phyloP scores from a whole-genome alignment of 306 rosid genomes.

The Quercus alba region DNA sequence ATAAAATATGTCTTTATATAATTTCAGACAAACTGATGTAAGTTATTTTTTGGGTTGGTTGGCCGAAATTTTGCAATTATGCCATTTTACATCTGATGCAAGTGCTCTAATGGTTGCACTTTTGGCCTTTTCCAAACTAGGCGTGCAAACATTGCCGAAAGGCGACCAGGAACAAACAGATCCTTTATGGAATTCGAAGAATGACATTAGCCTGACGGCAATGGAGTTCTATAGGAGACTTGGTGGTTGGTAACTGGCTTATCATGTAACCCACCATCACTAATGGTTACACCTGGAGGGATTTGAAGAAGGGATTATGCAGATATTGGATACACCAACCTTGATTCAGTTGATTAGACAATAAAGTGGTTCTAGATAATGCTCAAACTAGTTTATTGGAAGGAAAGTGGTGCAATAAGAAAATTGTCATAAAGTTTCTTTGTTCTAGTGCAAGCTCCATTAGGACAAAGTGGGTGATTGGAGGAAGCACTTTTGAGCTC shows the following conservation, averaged over 20 bases:
- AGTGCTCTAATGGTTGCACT: too few relatives aligned
- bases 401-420: slow-evolving; percentile 29
- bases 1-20: too few relatives aligned
- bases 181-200: too few relatives aligned
- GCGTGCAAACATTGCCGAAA: too few relatives aligned
- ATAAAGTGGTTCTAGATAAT: not conserved
- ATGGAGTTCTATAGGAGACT: too few relatives aligned
- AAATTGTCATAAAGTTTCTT: not conserved
- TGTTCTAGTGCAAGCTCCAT: slow-evolving; percentile 55
- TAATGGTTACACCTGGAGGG: slow-evolving; percentile 29
- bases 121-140: too few relatives aligned
- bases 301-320: not conserved
- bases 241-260: not conserved
- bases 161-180: too few relatives aligned
- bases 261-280: slow-evolving; percentile 8
- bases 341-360: not conserved
- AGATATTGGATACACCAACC: slow-evolving; percentile 11
- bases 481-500: slow-evolving; percentile 28
- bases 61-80: too few relatives aligned
- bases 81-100: too few relatives aligned
- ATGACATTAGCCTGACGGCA: too few relatives aligned
- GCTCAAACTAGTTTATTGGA: not conserved
- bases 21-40: too few relatives aligned
- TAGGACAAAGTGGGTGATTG: slow-evolving; percentile 31
- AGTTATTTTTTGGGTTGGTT: too few relatives aligned